Evolutionary conservation across 805 yeast genomes (phyloP), one percentile per base, ranked within the genome.

Genomic region (Isabelozyma pseudorhagii): DNA sequence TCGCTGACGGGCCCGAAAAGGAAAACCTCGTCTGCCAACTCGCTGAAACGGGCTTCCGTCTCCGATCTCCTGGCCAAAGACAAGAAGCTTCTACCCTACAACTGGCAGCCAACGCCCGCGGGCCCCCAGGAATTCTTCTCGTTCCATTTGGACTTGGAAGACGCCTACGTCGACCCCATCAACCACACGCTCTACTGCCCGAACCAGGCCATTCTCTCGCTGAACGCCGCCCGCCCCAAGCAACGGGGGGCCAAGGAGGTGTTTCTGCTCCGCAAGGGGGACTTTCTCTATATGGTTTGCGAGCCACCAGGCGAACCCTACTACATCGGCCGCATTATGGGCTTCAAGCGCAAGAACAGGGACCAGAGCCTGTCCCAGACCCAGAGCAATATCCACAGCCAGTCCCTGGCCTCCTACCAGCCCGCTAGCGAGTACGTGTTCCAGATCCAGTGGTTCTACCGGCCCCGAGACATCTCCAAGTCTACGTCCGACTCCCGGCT

Each of bases 251-350:
- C 49, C 0, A 54, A 62, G 50, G 69, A 67, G 44, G 62, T 68
- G 3, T 62, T 67, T 48, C 64, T 60, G 43, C 51, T 81, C n/a
- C 52, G 53, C 4, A 81, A 80, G 52, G 82, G 81, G 47, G 96
- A 91, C 50, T 82, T 76, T 51, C 85, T 91, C 8, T 91, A 87
- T 63, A 83, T 92, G 83, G 78, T 92, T 10, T 83, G 94, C 54
- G 97, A 90, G 64, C 97, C 97, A 1, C 90, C 97, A 0, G 94
- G 96, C 2, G 97, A 90, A 59, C 97, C 98, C 0, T 94, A 87
- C 71, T 89, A 90, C 59, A 80, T 94, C 42, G 98, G 96, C 0
- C 75, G 93, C 40, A 77, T 93, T 39, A 80, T 89, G 75, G 94
- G 92, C 13, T 89, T 91, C 56, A 67, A 59, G 43, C 41, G 43